These are phyloP conservation scores for Lumnitzera littorea DNA, from an alignment of 345 rosid genomes.

Conservation along the genomic window DNA sequence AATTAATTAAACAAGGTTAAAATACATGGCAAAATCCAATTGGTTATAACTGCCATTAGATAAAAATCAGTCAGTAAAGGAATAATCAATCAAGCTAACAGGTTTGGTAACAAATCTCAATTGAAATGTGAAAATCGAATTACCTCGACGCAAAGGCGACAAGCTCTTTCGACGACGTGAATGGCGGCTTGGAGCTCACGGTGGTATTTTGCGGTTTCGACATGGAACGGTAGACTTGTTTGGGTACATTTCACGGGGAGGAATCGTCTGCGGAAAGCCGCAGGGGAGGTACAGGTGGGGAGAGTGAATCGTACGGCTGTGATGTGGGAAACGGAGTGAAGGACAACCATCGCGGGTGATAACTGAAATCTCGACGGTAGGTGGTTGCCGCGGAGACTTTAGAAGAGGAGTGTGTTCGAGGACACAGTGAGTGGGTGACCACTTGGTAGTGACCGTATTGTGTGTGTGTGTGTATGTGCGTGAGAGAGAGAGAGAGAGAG, in stretches of 20 bases:
- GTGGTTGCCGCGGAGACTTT: too few species aligned
- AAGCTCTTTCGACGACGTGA: slow-evolving; percentile 69
- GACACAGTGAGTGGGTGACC: too few species aligned
- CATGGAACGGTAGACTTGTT: slow-evolving; percentile 55
- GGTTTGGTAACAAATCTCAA: background rate
- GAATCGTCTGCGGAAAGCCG: slow-evolving; percentile 20
- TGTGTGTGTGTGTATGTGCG: accelerated
- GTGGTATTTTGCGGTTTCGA: slow-evolving; percentile 54
- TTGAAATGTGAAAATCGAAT: background rate
- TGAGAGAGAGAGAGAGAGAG: background rate
- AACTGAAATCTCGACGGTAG: too few species aligned
- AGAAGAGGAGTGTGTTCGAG: too few species aligned
- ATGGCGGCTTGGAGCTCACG: slow-evolving; percentile 69
- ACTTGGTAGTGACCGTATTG: background rate
- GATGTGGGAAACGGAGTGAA: slow-evolving; percentile 25
- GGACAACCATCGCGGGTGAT: slow-evolving; percentile 40
- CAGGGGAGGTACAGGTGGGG: slow-evolving; percentile 10
- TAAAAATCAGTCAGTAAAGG: too few species aligned
- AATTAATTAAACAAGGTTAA: too few species aligned
- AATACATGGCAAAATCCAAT: too few species aligned
- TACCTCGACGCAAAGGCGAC: slow-evolving; percentile 76
- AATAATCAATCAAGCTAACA: background rate
- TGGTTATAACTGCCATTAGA: too few species aligned
- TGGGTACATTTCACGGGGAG: slow-evolving; percentile 45
- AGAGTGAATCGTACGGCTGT: slow-evolving; percentile 29